A percentile compares a stretch with the other conserved stretches of the same genome.
phyloP scores from a whole-genome alignment of 208 protist genomes.

The Novymonas esmeraldas region DNA sequence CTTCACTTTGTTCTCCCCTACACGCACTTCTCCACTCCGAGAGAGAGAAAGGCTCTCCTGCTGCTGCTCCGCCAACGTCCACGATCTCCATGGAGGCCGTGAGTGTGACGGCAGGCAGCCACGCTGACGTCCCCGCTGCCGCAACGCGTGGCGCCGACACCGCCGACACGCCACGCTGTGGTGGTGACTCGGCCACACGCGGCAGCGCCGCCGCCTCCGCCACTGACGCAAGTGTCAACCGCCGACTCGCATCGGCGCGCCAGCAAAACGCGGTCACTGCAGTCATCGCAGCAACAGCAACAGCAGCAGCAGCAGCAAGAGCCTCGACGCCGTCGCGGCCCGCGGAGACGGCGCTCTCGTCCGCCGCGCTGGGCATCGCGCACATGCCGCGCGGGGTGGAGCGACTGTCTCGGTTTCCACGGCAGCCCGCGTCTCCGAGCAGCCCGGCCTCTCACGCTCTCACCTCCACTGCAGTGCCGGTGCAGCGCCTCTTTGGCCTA shows the following conservation, averaged over 20 bases:
- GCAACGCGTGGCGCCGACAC: too few species aligned
- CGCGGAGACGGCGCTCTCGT: neutral
- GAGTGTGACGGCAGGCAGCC: neutral
- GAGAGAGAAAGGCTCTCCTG: too few species aligned
- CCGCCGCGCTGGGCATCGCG: neutral
- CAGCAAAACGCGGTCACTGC: too few species aligned
- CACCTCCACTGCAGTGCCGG: conserved; percentile 17
- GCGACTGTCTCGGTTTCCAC: neutral
- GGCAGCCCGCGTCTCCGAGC: neutral
- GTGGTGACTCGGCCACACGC: too few species aligned
- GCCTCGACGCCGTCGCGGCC: neutral
- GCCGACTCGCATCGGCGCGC: too few species aligned
- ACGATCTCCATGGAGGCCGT: neutral
- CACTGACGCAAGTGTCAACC: too few species aligned
- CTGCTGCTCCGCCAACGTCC: neutral
- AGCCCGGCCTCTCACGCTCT: conserved; percentile 1
- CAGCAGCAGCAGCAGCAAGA: neutral
- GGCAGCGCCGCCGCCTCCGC: too few species aligned
- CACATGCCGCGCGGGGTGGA: neutral
- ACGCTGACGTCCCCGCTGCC: neutral
- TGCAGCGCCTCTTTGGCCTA: conserved; percentile 13
- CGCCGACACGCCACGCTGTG: too few species aligned
- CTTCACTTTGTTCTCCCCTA: neutral
- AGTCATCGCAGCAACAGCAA: neutral
- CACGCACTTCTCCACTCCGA: neutral